Conservation (phyloP, 2,329 filamentous ascomycete species). For the Rhynchosporium graminicola region DNA sequence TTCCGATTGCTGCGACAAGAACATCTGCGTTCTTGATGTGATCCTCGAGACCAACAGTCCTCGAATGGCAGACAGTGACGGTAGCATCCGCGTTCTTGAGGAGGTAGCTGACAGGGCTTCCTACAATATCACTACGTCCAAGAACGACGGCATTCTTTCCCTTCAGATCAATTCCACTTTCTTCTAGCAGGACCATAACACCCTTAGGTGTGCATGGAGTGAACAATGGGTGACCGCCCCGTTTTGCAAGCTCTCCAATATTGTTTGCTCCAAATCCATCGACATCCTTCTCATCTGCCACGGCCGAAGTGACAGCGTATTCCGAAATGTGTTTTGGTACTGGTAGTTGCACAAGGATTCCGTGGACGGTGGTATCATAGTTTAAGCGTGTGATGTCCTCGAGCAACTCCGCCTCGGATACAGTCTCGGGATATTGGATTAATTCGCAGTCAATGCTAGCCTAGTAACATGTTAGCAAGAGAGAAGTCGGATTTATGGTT, state of each 20-base stretch:
- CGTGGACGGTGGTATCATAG: conserved; percentile 82
- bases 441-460: conserved; percentile 88
- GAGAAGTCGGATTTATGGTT: neutral
- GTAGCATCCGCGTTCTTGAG: conserved; percentile 95
- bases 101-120: conserved; percentile 93
- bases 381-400: conserved; percentile 81
- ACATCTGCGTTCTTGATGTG: conserved; percentile 85
- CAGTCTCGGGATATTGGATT: conserved; percentile 77
- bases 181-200: conserved; percentile 87
- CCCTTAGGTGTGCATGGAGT: conserved; percentile 95
- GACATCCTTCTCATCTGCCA: conserved; percentile 93
- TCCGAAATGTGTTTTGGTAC: conserved; percentile 88
- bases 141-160: conserved; percentile 95
- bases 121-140: conserved; percentile 94
- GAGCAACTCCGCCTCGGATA: conserved; percentile 82
- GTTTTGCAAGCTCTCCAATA: conserved; percentile 96
- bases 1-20: conserved; percentile 87
- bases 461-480: conserved; percentile 47
- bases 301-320: conserved; percentile 84
- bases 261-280: conserved; percentile 94
- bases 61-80: conserved; percentile 93
- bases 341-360: conserved; percentile 91
- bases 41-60: conserved; percentile 71
- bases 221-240: conserved; percentile 86
- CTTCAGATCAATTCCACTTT: conserved; percentile 77